Evolutionary conservation across 2,329 filamentous ascomycete species (phyloP).

Genomic region (Colletotrichum australisinense): DNA sequence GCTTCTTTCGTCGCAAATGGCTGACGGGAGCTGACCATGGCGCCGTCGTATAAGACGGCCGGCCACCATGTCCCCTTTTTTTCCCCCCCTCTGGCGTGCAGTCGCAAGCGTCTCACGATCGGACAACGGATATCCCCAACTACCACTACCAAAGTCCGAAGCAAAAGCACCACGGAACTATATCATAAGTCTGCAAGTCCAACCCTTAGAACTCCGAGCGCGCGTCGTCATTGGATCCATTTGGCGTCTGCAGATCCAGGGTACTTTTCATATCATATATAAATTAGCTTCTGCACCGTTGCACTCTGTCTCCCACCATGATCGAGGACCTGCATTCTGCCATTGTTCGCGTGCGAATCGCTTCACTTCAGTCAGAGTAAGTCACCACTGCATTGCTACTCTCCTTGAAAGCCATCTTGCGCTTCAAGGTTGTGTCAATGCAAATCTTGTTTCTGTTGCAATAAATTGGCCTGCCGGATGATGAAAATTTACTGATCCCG

Average conservation of each 20-base stretch:
- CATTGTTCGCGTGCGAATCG: constrained; percentile 59
- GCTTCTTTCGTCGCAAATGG: constrained; percentile 15
- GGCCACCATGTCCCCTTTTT: constrained; percentile 8
- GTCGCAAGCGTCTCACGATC: constrained; percentile 27
- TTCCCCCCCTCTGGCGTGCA: neutral
- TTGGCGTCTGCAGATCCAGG: constrained; percentile 18
- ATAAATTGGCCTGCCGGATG: neutral
- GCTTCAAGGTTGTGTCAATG: neutral
- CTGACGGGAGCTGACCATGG: constrained; percentile 24
- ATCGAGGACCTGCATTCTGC: constrained; percentile 55
- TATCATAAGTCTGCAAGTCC: constrained; percentile 32
- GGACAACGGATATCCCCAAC: constrained; percentile 49
- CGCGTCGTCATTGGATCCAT: constrained; percentile 21
- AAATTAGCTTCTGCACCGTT: constrained; percentile 10
- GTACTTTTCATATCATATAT: constrained; percentile 5
- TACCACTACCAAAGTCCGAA: constrained; percentile 27
- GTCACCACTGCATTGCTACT: constrained; percentile 39
- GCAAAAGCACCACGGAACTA: constrained; percentile 25
- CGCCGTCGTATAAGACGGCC: constrained; percentile 30
- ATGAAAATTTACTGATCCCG: neutral
- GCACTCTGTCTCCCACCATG: constrained; percentile 40
- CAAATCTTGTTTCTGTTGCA: too few species aligned
- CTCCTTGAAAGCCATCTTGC: neutral
- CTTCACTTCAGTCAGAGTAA: constrained; percentile 59
- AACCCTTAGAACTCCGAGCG: constrained; percentile 27